phyloP scores from a whole-genome alignment of 352 stramenopile species.

The Phytopythium boreale region DNA sequence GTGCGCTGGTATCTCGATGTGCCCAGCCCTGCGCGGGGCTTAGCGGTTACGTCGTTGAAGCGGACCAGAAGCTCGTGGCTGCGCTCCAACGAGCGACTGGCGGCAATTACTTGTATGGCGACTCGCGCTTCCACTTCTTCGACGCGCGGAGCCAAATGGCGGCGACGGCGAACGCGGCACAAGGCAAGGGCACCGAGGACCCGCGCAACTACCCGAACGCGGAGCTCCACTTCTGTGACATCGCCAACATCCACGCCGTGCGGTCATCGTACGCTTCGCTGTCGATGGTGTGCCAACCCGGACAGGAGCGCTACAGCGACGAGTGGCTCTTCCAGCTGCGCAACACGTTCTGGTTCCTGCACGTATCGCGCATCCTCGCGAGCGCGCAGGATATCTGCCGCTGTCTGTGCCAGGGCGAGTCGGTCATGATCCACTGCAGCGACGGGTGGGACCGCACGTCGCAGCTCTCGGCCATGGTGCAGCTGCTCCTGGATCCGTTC shows the following conservation, averaged over 20 bases:
- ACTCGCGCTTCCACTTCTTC: constrained; percentile 85
- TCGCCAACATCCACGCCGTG: constrained; percentile 99
- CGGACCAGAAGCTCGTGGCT: constrained; percentile 78
- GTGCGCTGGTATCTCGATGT: constrained; percentile 87
- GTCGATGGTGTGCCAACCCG: constrained; percentile 70
- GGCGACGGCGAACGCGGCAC: constrained; percentile 77
- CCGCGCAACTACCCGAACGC: constrained; percentile 94
- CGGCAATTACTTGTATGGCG: constrained; percentile 27
- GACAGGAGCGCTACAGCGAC: constrained; percentile 63
- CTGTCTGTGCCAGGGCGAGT: constrained; percentile 91
- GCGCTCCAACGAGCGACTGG: constrained; percentile 69
- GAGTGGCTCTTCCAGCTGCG: constrained; percentile 90
- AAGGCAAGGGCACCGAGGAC: constrained; percentile 90
- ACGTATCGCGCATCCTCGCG: constrained; percentile 94
- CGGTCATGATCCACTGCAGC: constrained; percentile 98
- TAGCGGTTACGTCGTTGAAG: constrained; percentile 76
- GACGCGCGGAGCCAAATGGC: constrained; percentile 84
- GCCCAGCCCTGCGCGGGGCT: constrained; percentile 82
- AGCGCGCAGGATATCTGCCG: constrained; percentile 93
- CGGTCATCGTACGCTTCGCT: constrained; percentile 86
- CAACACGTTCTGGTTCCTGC: constrained; percentile 97
- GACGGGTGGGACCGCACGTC: constrained; percentile 99
- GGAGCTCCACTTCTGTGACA: constrained; percentile 97
- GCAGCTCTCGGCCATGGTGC: constrained; percentile 93
- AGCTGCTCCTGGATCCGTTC: constrained; percentile 98